These are phyloP conservation scores for Earliella scabrosa DNA, from an alignment of 1,284 basidiomycete species.

Conservation along the genomic window DNA sequence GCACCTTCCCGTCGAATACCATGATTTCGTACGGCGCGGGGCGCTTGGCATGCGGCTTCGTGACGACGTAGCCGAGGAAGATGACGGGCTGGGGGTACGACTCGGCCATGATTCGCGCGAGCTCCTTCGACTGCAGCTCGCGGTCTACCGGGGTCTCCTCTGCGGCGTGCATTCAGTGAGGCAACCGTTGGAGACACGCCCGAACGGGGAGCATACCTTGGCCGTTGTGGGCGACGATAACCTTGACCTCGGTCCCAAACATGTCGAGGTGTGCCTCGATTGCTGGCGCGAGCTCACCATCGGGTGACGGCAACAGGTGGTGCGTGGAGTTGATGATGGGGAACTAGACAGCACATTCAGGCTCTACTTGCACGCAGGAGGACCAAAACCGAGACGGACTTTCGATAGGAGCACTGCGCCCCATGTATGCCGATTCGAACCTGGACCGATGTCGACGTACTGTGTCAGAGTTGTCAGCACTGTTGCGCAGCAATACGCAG, in stretches of 20 bases:
- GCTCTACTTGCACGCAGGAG: not conserved
- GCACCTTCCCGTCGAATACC: conserved; percentile 68
- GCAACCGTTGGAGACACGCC: no score
- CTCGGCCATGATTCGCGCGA: conserved; percentile 81
- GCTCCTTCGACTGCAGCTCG: conserved; percentile 83
- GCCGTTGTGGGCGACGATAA: conserved; percentile 91
- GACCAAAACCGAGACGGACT: conserved; percentile 38
- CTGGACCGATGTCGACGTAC: conserved; percentile 85
- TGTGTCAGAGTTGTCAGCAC: conserved; percentile 33
- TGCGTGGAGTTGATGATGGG: conserved; percentile 91
- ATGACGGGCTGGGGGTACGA: conserved; percentile 80
- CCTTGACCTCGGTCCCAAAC: conserved; percentile 80
- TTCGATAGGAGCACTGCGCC: conserved; percentile 85
- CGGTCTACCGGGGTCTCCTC: conserved; percentile 91
- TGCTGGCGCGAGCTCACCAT: conserved; percentile 90
- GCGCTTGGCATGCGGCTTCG: conserved; percentile 70
- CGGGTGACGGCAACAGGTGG: conserved; percentile 88
- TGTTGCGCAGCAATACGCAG: no score
- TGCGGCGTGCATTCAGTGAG: no score
- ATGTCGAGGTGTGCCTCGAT: conserved; percentile 90
- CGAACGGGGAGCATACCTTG: conserved; percentile 63
- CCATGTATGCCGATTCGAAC: conserved; percentile 92
- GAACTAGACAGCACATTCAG: conserved; percentile 53
- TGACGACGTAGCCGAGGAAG: conserved; percentile 90
- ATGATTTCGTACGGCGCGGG: conserved; percentile 88